These are phyloP conservation scores for Panaeolus papilionaceus DNA, from an alignment of 768 basidiomycete genomes.

Conservation along the genomic window DNA sequence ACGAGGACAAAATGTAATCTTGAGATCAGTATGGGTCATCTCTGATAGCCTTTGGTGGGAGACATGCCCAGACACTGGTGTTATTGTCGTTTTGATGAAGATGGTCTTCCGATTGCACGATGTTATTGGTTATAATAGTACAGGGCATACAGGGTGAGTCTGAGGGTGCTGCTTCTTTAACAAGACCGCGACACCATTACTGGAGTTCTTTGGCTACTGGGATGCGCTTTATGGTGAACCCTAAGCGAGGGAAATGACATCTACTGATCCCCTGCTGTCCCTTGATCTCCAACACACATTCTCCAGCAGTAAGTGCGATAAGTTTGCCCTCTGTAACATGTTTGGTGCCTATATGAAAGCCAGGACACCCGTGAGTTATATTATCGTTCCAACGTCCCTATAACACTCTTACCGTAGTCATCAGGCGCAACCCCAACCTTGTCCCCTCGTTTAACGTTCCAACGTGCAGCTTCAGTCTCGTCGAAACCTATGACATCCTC, in stretches of 20 bases:
- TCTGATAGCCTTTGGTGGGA: no score
- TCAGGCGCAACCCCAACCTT: conserved; percentile 50
- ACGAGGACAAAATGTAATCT: no score
- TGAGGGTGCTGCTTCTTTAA: no score
- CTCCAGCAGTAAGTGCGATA: conserved; percentile 53
- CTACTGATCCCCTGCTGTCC: conserved; percentile 45
- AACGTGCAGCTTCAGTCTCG: conserved; percentile 44
- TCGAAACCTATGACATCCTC: conserved; percentile 53
- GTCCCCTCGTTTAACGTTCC: conserved; percentile 45
- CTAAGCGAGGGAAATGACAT: conserved; percentile 61
- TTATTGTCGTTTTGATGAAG: not conserved
- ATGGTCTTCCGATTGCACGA: not conserved
- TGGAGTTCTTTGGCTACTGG: not conserved
- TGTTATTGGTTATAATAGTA: not conserved
- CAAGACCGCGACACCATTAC: not conserved
- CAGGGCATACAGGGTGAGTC: not conserved
- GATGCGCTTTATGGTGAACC: conserved; percentile 34
- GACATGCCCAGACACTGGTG: no score
- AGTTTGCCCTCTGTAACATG: conserved; percentile 48
- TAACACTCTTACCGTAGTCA: conserved; percentile 52
- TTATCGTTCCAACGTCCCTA: conserved; percentile 14
- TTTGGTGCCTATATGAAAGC: not conserved
- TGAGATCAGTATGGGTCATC: no score
- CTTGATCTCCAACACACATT: conserved; percentile 54
- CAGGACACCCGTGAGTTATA: not conserved